A percentile compares a stretch with the other conserved stretches of the same genome.
phyloP scores from a whole-genome alignment of 345 rosid species.

The Euphorbia tirucalli region DNA sequence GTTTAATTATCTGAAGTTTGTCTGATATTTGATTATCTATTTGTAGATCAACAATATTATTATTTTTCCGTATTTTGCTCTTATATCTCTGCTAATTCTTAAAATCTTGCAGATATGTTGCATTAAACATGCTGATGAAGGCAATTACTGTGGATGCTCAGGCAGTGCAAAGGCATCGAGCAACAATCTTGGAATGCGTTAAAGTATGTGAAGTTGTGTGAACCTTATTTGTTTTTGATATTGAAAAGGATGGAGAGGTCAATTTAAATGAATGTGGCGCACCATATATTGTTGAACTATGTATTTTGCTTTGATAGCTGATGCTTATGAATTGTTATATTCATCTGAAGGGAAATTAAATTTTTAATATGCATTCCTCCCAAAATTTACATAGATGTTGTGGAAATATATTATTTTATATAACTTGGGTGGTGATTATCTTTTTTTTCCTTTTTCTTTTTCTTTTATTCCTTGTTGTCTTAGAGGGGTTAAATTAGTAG shows the following conservation, averaged over 20 bases:
- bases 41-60: conserved; percentile 3
- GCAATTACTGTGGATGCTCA: conserved; percentile 85
- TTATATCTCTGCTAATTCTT: conserved; percentile 17
- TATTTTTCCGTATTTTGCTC: neutral
- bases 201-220: conserved; percentile 51
- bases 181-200: conserved; percentile 94
- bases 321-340: neutral
- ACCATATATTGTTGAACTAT: neutral
- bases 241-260: neutral
- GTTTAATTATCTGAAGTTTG: neutral
- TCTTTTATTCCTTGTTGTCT: too few relatives aligned
- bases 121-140: conserved; percentile 94
- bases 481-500: neutral
- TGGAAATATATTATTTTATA: neutral
- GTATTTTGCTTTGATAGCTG: neutral
- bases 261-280: neutral
- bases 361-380: neutral
- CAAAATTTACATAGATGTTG: neutral
- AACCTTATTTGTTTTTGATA: neutral
- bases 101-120: conserved; percentile 70
- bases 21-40: neutral
- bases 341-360: neutral
- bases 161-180: conserved; percentile 97
- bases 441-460: neutral
- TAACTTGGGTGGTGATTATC: neutral